Conservation (phyloP, 2,329 filamentous ascomycete species). For the Akanthomyces muscarius region DNA sequence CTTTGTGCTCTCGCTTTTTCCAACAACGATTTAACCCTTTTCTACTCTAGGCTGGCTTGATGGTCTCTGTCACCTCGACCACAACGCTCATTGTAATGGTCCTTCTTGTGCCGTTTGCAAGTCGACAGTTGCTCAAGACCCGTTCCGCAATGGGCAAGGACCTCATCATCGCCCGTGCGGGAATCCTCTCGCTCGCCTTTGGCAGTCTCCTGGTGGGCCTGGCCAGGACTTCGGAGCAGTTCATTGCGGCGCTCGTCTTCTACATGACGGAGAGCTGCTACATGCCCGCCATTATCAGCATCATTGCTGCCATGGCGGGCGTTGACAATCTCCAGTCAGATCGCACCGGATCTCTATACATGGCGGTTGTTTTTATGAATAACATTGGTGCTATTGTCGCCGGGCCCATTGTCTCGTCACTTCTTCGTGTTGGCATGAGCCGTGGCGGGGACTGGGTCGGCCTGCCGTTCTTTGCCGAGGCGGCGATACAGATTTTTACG, state of each 20-base stretch:
- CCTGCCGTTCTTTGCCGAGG: constrained; percentile 13
- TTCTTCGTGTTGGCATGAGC: constrained; percentile 9
- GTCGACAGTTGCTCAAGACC: background rate
- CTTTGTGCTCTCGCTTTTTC: no score
- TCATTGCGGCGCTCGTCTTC: constrained; percentile 8
- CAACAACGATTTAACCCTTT: background rate
- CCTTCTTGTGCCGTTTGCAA: background rate
- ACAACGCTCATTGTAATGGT: constrained; percentile 6
- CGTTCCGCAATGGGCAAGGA: constrained; percentile 13
- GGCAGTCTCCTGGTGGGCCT: constrained; percentile 10
- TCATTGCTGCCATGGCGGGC: constrained; percentile 10
- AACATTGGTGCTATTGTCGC: constrained; percentile 2
- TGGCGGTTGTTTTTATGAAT: constrained; percentile 2
- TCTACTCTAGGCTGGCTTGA: background rate
- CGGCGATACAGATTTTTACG: constrained; percentile 1
- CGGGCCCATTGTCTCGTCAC: background rate
- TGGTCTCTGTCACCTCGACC: constrained; percentile 7
- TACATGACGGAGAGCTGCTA: constrained; percentile 12
- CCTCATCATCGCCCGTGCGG: constrained; percentile 2
- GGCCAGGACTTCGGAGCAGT: background rate
- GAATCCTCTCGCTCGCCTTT: constrained; percentile 5
- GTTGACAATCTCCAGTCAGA: background rate
- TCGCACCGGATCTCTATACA: background rate
- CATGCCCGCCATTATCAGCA: constrained; percentile 9
- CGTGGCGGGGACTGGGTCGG: constrained; percentile 6